A percentile compares a stretch with the other conserved stretches of the same genome.
phyloP scores from a whole-genome alignment of 2,329 filamentous ascomycete species.

The Sarocladium kiliense region DNA sequence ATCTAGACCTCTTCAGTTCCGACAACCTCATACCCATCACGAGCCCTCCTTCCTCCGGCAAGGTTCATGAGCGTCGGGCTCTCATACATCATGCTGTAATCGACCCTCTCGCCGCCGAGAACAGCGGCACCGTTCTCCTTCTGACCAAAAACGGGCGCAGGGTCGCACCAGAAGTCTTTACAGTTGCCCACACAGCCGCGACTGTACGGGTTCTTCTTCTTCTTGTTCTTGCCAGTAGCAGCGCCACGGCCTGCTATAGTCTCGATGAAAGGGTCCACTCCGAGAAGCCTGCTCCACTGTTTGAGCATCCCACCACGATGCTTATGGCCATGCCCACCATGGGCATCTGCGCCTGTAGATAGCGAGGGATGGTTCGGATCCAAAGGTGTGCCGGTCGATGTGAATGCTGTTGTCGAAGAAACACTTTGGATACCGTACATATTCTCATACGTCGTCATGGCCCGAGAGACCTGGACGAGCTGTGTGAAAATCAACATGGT shows the following conservation, averaged over 20 bases:
- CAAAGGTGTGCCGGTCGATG: constrained; percentile 71
- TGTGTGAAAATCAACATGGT: constrained; percentile 96
- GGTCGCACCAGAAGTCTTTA: constrained; percentile 93
- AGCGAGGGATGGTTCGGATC: constrained; percentile 61
- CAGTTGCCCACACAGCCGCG: constrained; percentile 83
- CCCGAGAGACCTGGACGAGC: constrained; percentile 83
- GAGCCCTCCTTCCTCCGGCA: constrained; percentile 39
- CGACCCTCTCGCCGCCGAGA: constrained; percentile 72
- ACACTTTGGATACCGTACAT: constrained; percentile 70
- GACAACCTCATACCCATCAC: constrained; percentile 59
- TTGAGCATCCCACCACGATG: constrained; percentile 61
- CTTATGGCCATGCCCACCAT: constrained; percentile 41
- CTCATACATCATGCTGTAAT: constrained; percentile 90
- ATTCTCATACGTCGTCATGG: constrained; percentile 94
- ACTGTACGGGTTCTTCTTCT: constrained; percentile 76
- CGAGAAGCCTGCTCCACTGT: constrained; percentile 79
- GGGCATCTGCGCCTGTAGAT: constrained; percentile 42
- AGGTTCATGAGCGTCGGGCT: constrained; percentile 64
- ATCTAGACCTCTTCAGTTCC: constrained; percentile 44
- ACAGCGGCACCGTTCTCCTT: constrained; percentile 69
- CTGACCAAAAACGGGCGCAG: constrained; percentile 72
- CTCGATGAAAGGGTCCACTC: constrained; percentile 89
- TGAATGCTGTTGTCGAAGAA: constrained; percentile 69
- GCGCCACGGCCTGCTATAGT: constrained; percentile 82
- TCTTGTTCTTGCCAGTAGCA: constrained; percentile 45